Evolutionary conservation across 768 basidiomycete species (phyloP).

Genomic region (Pisolithus marmoratus): DNA sequence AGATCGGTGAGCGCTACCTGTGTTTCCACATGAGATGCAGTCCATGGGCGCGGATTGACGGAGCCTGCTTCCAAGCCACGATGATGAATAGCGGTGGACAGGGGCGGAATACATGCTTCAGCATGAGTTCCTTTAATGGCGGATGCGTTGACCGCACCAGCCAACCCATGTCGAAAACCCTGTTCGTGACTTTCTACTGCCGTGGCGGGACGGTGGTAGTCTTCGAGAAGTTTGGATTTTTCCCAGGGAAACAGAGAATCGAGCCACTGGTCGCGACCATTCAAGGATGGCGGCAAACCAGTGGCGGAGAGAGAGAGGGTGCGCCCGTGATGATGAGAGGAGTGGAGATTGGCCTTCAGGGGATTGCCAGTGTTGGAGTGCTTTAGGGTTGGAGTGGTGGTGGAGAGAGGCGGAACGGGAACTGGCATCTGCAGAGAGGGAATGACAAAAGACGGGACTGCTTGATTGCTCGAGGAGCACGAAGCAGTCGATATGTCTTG

Average conservation of each 20-base stretch:
- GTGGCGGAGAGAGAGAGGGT: constrained; percentile 55
- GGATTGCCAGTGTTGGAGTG: constrained; percentile 38
- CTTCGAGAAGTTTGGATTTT: constrained; percentile 61
- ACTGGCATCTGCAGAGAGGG: constrained; percentile 73
- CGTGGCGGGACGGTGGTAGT: constrained; percentile 28
- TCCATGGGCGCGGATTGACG: constrained; percentile 19
- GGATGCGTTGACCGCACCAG: constrained; percentile 67
- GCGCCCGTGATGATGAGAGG: constrained; percentile 48
- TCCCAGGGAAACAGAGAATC: constrained; percentile 54
- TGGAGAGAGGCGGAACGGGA: constrained; percentile 63
- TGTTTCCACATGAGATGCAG: constrained; percentile 21
- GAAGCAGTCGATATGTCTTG: constrained; percentile 37
- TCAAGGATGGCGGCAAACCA: constrained; percentile 59
- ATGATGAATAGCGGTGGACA: constrained; percentile 22
- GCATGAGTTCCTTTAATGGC: constrained; percentile 84
- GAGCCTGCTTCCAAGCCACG: constrained; percentile 11
- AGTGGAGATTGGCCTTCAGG: constrained; percentile 32
- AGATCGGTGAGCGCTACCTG: constrained; percentile 28
- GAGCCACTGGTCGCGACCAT: constrained; percentile 69
- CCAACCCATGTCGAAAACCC: constrained; percentile 74
- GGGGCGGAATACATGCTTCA: constrained; percentile 84
- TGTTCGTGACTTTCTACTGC: constrained; percentile 28
- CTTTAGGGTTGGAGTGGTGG: constrained; percentile 62
- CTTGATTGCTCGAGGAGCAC: constrained; percentile 39
- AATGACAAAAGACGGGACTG: constrained; percentile 36